Percentiles rank a stretch among this genome's conserved stretches.
Evolutionary conservation across 2,329 filamentous ascomycete species (phyloP).

Genomic region (Apiospora malaysiana): DNA sequence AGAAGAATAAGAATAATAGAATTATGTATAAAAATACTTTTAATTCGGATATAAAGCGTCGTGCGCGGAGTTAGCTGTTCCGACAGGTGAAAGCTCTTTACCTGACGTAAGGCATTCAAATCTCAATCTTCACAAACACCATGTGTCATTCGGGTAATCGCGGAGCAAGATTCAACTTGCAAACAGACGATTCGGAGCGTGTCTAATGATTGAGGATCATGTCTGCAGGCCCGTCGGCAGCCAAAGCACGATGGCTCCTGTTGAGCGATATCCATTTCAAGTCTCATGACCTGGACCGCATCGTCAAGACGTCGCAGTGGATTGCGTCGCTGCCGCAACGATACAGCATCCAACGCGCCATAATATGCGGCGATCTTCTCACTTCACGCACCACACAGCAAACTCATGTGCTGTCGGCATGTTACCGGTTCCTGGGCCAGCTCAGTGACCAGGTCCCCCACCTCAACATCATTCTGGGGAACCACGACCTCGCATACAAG

Average conservation of each 20-base stretch:
- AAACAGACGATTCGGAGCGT: background rate
- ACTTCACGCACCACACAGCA: conserved; percentile 37
- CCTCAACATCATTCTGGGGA: conserved; percentile 42
- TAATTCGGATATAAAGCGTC: too few relatives aligned
- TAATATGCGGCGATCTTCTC: conserved; percentile 42
- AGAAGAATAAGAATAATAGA: too few relatives aligned
- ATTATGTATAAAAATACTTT: too few relatives aligned
- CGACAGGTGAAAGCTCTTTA: too few relatives aligned
- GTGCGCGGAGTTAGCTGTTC: too few relatives aligned
- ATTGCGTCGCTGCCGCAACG: conserved; percentile 34
- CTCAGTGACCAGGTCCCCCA: conserved; percentile 36
- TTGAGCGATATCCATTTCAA: conserved; percentile 43
- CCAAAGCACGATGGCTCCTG: conserved; percentile 37
- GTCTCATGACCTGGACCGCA: conserved; percentile 37
- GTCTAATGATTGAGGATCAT: background rate
- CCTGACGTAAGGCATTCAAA: too few relatives aligned
- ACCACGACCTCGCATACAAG: conserved; percentile 42
- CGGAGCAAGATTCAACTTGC: background rate
- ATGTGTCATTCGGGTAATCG: too few relatives aligned
- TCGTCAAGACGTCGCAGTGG: conserved; percentile 38
- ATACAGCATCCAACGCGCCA: conserved; percentile 34
- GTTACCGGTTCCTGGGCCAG: conserved; percentile 39
- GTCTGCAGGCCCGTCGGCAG: background rate
- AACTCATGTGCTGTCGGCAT: conserved; percentile 40
- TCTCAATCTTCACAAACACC: too few relatives aligned